Evolutionary conservation across 768 basidiomycete species (phyloP).

Genomic region (Agrocybe chaxingu): DNA sequence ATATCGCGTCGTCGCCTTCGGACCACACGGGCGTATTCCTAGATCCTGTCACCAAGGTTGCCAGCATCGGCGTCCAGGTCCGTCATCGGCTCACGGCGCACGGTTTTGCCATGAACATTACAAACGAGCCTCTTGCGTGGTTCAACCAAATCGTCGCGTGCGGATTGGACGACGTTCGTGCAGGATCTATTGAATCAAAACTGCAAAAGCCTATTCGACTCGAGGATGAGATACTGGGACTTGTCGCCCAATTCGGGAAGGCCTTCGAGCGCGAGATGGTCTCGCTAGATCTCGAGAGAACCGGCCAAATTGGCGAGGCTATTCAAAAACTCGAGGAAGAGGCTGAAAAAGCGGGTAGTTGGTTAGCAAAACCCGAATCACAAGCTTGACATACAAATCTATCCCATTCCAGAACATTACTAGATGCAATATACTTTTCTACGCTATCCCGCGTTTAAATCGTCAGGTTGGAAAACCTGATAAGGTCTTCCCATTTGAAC

Average conservation of each 20-base stretch:
- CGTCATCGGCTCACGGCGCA: conserved; percentile 93
- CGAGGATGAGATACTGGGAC: conserved; percentile 46
- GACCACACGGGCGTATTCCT: conserved; percentile 92
- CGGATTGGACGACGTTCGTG: conserved; percentile 79
- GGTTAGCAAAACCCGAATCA: conserved; percentile 28
- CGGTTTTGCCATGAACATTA: conserved; percentile 92
- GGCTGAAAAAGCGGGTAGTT: conserved; percentile 37
- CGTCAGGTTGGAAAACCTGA: conserved; percentile 46
- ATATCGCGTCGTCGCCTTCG: conserved; percentile 52
- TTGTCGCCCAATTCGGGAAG: conserved; percentile 46
- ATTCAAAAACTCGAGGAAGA: conserved; percentile 47
- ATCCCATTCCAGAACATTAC: neutral
- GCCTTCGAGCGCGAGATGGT: conserved; percentile 48
- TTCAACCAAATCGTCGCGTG: conserved; percentile 89
- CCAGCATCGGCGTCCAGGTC: conserved; percentile 95
- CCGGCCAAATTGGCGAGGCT: conserved; percentile 44
- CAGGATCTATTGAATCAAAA: conserved; percentile 60
- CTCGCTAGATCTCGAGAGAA: conserved; percentile 36
- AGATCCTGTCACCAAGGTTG: conserved; percentile 77
- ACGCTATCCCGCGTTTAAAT: conserved; percentile 10
- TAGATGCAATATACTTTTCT: neutral
- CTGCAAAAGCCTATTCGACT: conserved; percentile 37
- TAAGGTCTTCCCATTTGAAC: conserved; percentile 81
- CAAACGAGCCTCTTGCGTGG: conserved; percentile 77
- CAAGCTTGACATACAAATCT: neutral